Base-by-base conservation (phyloP, 2,329 filamentous ascomycete genomes). In the Ophiostoma quercus region DNA sequence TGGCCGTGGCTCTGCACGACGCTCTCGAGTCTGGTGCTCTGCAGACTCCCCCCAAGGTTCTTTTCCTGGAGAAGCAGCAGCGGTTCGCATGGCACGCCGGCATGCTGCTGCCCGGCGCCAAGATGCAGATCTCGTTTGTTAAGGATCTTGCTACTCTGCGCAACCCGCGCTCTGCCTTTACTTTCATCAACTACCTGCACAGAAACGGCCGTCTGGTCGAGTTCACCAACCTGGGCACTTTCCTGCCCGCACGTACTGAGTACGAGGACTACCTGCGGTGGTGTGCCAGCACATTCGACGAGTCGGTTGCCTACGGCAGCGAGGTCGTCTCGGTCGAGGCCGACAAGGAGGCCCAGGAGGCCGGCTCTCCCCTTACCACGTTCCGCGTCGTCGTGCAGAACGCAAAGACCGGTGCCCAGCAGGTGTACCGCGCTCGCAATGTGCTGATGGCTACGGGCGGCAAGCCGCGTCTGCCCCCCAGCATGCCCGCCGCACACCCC, bases 51-150 rank as follows among this genome's bases (percentile, higher is more conserved):
- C 72, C 71, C 25, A 92, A 91, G 77, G 88, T 96, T 3, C 85
- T 92, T 63, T 98, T 97, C 79, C 80, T 98, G 32, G 94, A 98
- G 82, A 90, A 91, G 79, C 94, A 98, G 80, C 77, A 83, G 41
- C 82, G 84, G 66, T 98, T 98, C 77, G 88, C 91, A 71, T 98
- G 94, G 94, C 94, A 98, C 79, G 89, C 92, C 0, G 94, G 94
- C 71, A 98, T 98, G 94, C 87, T 97, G 71, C 86, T 98, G 2
- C 92, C 93, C 0, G 94, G 93, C 5, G 92, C 94, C 68, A 93
- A 91, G 81, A 98, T 98, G 94, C 94, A 98, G 78, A 98, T 98
- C 75, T 96, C 92, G 11, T 98, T 97, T 82, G 86, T 98, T 81
- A 98, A 98, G 82, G 94, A 98, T 77, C 87, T 98, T 79, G 94